These are phyloP conservation scores for Agastache rugosa DNA, from an alignment of 257 asterid species.

Conservation along the genomic window DNA sequence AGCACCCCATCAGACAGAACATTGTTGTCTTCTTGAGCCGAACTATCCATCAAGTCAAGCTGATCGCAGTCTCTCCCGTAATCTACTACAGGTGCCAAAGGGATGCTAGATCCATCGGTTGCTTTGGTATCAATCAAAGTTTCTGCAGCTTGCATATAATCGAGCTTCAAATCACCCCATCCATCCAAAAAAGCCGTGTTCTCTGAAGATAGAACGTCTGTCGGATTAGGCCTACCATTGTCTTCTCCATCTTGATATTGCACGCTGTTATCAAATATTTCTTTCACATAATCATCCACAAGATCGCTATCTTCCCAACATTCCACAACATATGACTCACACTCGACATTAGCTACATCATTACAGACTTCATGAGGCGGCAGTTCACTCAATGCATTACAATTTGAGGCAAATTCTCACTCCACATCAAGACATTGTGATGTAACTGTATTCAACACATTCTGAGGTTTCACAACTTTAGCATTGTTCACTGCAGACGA, in stretches of 20 bases:
- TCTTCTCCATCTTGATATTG: constrained; percentile 37
- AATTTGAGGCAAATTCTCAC: constrained; percentile 37
- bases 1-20: constrained; percentile 8
- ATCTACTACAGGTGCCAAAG: constrained; percentile 1
- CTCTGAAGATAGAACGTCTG: constrained; percentile 12
- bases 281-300: constrained; percentile 30
- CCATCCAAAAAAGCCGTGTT: constrained; percentile 6
- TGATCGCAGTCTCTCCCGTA: constrained; percentile 6
- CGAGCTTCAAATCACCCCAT: constrained; percentile 6
- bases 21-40: neutral
- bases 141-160: constrained; percentile 13
- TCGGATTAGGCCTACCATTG: neutral
- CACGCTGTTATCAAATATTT: constrained; percentile 23
- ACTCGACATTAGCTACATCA: constrained; percentile 33
- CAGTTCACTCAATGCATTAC: constrained; percentile 28
- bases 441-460: neutral
- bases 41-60: constrained; percentile 23
- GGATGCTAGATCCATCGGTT: neutral
- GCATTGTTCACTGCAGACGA: constrained; percentile 6
- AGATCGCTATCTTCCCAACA: constrained; percentile 39
- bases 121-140: constrained; percentile 17
- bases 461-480: neutral
- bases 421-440: constrained; percentile 26
- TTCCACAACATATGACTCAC: constrained; percentile 34
- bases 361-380: constrained; percentile 32